A percentile compares a stretch with the other conserved stretches of the same genome.
phyloP scores from a whole-genome alignment of 2,329 filamentous ascomycete species.

The Botrytis pseudocinerea region DNA sequence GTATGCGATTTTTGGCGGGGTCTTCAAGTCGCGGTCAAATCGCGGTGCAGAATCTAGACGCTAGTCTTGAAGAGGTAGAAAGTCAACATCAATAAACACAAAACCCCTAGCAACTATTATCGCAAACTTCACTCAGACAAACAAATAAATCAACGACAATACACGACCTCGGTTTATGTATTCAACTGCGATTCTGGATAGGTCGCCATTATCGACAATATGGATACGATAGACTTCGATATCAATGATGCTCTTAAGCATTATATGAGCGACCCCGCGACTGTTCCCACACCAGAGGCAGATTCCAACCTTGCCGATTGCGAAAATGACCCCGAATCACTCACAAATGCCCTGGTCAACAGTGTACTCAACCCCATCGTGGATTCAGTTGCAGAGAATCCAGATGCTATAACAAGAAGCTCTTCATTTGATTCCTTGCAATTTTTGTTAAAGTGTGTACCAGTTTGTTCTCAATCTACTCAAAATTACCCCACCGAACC shows the following conservation, averaged over 20 bases:
- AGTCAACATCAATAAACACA: conserved; percentile 26
- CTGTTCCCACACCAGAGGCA: conserved; percentile 83
- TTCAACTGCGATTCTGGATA: conserved; percentile 10
- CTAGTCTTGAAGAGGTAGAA: conserved; percentile 15
- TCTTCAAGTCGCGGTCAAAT: conserved; percentile 20
- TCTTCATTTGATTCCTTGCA: conserved; percentile 89
- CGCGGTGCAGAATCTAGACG: not conserved
- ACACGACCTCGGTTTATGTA: conserved; percentile 19
- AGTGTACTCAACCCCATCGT: conserved; percentile 87
- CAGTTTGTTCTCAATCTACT: conserved; percentile 50
- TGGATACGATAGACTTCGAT: conserved; percentile 84
- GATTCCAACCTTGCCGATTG: conserved; percentile 81
- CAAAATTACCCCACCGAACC: conserved; percentile 44
- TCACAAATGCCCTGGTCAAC: conserved; percentile 74
- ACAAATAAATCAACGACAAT: conserved; percentile 13
- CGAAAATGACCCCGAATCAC: conserved; percentile 84
- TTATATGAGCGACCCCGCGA: conserved; percentile 89
- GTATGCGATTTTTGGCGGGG: conserved; percentile 20
- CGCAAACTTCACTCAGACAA: conserved; percentile 9
- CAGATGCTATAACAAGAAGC: conserved; percentile 79
- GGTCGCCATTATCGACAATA: conserved; percentile 39
- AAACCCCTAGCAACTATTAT: conserved; percentile 20
- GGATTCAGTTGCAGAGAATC: conserved; percentile 87
- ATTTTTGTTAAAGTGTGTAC: conserved; percentile 91
- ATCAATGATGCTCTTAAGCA: conserved; percentile 95